Evolutionary conservation across 352 stramenopile genomes (phyloP), one percentile per base, ranked within the genome.

Genomic region (Nothophytophthora sp.): DNA sequence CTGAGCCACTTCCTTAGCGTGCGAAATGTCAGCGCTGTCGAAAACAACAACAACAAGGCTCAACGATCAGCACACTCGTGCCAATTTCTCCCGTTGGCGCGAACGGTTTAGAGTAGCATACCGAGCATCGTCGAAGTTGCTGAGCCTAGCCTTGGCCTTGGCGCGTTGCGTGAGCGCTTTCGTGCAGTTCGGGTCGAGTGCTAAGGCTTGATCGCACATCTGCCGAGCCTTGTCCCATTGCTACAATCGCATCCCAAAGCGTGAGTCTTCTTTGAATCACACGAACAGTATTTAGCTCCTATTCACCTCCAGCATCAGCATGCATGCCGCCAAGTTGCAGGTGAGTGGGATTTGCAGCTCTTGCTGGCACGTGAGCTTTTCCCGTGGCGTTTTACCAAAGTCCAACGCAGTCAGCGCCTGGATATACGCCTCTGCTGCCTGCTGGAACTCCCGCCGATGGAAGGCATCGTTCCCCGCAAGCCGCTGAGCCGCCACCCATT

Each of bases 251-350:
- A 30, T 36, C 23, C 16, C 11, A 4, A 27, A 38, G 25, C 5
- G n/a, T 30, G 5, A 22, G 12, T 13, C n/a, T n/a, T n/a, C n/a
- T n/a, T n/a, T n/a, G n/a, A n/a, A n/a, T n/a, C n/a, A n/a, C n/a
- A 30, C 23, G 37, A 48, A 11, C 25, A 29, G 22, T 10, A 27
- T 32, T 19, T 6, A 47, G 28, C 20, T n/a, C 11, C 9, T 25
- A 19, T n/a, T 11, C 39, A 83, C 74, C 74, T 88, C 67, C 41
- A 82, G 36, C 73, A 87, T 86, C 4, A 92, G 49, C 67, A 92
- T 77, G 25, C 81, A 91, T 19, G 84, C 78, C 18, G 67, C 73
- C 29, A 95, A 53, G 50, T 95, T 92, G 54, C 84, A 95, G 6
- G 83, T 90, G 7, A 92, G 52, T 16, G 76, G 81, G n/a, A 92